Evolutionary conservation across 495 filamentous ascomycete genomes (phyloP).

Genomic region (Penicillium psychrofluorescens): DNA sequence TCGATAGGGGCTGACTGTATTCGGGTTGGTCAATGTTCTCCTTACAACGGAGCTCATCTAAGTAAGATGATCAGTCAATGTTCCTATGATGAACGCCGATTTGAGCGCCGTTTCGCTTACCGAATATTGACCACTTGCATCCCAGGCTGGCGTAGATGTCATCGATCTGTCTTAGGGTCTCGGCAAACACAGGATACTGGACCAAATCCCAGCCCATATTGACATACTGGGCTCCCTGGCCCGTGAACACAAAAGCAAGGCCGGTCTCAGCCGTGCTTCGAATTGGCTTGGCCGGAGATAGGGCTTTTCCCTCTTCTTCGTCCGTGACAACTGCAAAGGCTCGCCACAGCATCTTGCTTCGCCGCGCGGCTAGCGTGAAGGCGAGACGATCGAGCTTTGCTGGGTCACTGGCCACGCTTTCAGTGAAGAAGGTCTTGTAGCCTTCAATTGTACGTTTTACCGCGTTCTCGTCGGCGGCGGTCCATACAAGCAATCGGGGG

Average conservation of each 20-base stretch:
- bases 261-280: background rate
- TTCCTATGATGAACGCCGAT: background rate
- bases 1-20: constrained; percentile 11
- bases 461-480: background rate
- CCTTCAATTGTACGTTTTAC: background rate
- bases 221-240: constrained; percentile 10
- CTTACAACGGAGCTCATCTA: constrained; percentile 6
- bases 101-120: background rate
- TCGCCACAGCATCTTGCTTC: background rate
- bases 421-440: background rate
- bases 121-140: constrained; percentile 9
- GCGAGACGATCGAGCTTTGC: background rate
- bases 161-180: constrained; percentile 1
- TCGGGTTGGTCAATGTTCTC: constrained; percentile 10
- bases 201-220: constrained; percentile 11
- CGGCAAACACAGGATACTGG: constrained; percentile 1
- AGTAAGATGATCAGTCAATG: background rate
- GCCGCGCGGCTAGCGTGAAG: background rate
- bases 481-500: background rate
- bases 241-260: constrained; percentile 25
- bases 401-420: background rate
- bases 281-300: background rate
- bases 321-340: background rate
- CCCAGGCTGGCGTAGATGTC: constrained; percentile 9
- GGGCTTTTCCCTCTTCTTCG: background rate